Evolutionary conservation across 2,329 filamentous ascomycete genomes (phyloP).

Genomic region (Cadophora sp.): DNA sequence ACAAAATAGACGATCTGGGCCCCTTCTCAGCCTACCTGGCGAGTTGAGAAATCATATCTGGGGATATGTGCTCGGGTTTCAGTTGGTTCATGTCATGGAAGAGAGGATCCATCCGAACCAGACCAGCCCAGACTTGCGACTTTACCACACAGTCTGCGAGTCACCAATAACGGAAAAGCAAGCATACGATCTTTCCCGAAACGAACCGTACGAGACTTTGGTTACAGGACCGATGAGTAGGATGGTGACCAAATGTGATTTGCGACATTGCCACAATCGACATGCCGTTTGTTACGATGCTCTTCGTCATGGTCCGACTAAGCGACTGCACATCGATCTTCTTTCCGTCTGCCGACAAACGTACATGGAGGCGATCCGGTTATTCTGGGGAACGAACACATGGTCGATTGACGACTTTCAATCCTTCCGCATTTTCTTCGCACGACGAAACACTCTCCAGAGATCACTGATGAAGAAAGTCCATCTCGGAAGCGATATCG

Average conservation of each 20-base stretch:
- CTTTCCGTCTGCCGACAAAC: too few species aligned
- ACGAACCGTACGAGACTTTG: not conserved
- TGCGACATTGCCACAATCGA: not conserved
- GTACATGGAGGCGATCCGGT: not conserved
- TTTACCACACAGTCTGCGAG: not conserved
- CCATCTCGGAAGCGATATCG: not conserved
- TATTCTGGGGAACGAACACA: slow-evolving; percentile 1
- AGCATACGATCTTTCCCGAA: not conserved
- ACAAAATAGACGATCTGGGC: too few species aligned
- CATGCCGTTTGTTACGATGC: not conserved
- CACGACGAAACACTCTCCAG: not conserved
- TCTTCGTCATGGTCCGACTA: not conserved
- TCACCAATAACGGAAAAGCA: not conserved
- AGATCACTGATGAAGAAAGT: not conserved
- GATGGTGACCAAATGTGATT: not conserved
- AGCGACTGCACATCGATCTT: not conserved
- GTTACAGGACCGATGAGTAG: not conserved
- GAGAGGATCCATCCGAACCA: too few species aligned
- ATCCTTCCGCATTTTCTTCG: not conserved
- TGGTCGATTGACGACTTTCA: slow-evolving; percentile 6
- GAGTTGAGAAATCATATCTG: too few species aligned
- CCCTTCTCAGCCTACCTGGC: too few species aligned
- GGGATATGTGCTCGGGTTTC: too few species aligned
- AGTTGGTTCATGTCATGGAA: too few species aligned
- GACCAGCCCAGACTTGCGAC: not conserved